Evolutionary conservation across 164 flowering plant species (phyloP).

Genomic region (Liquidambar formosana): DNA sequence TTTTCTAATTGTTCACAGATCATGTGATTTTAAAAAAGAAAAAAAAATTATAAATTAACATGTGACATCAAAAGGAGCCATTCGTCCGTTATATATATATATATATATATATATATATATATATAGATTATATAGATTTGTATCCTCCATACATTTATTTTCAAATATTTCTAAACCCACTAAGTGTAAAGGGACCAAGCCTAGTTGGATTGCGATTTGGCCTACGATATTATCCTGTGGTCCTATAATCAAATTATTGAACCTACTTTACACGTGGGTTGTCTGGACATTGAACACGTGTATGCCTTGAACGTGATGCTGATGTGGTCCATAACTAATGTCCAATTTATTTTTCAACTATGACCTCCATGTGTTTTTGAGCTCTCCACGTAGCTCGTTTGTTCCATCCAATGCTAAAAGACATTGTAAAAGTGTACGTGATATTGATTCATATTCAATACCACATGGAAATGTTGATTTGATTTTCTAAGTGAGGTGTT

Average conservation of each 20-base stretch:
- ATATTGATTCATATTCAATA: neutral
- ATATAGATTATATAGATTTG: no score
- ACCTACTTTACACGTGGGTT: conserved; percentile 21
- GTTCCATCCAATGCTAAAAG: conserved; percentile 2
- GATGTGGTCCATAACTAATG: conserved; percentile 24
- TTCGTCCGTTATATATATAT: no score
- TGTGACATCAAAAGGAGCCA: no score
- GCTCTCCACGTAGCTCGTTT: conserved; percentile 1
- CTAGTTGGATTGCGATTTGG: conserved; percentile 27
- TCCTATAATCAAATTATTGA: conserved; percentile 20
- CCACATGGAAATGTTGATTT: neutral
- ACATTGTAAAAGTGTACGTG: neutral
- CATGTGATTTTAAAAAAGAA: no score
- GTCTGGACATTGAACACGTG: conserved; percentile 8
- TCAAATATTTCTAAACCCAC: no score
- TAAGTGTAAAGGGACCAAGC: conserved; percentile 21
- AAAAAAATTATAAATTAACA: no score
- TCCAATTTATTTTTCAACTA: neutral
- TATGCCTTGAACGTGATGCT: conserved; percentile 6
- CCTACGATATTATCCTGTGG: conserved; percentile 16
- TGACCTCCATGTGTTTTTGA: neutral
- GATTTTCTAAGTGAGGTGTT: neutral
- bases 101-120: no score
- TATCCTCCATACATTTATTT: no score
- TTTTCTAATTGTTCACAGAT: no score